phyloP scores from a whole-genome alignment of 2,329 filamentous ascomycete genomes.

The Hymenoscyphus fraxineus region DNA sequence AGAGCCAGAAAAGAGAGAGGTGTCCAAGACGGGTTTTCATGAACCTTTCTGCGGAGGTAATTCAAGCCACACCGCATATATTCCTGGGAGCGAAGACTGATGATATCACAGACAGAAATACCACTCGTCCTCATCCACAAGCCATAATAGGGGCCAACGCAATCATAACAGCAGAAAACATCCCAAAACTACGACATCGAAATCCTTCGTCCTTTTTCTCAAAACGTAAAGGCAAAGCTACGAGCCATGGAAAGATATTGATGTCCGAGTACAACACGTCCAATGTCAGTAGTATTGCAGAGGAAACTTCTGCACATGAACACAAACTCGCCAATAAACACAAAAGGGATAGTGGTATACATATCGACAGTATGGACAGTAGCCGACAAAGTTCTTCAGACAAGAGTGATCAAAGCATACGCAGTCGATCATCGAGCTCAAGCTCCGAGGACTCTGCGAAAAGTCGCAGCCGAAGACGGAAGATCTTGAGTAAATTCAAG shows the following conservation, averaged over 20 bases:
- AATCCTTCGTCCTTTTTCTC: slow-evolving; percentile 20
- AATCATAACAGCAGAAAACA: slow-evolving; percentile 52
- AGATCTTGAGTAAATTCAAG: slow-evolving; percentile 10
- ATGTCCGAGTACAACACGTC: slow-evolving; percentile 25
- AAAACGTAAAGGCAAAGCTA: slow-evolving; percentile 11
- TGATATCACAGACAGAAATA: slow-evolving; percentile 45
- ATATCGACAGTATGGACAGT: not conserved
- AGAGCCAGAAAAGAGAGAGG: slow-evolving; percentile 13
- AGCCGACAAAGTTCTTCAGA: not conserved
- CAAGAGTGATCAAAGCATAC: not conserved
- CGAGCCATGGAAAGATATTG: slow-evolving; percentile 7
- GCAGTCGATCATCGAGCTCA: not conserved
- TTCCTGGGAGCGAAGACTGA: not conserved
- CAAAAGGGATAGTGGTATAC: not conserved
- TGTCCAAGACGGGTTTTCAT: slow-evolving; percentile 35
- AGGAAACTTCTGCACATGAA: slow-evolving; percentile 11
- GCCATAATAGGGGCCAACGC: slow-evolving; percentile 56
- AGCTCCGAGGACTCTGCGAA: not conserved
- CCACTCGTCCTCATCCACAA: slow-evolving; percentile 59
- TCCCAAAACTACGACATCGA: slow-evolving; percentile 34
- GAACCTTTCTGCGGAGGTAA: slow-evolving; percentile 32
- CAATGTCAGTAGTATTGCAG: slow-evolving; percentile 23
- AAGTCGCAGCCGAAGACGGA: slow-evolving; percentile 5
- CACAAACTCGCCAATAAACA: not conserved
- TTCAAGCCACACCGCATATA: not conserved